A percentile compares a stretch with the other conserved stretches of the same genome.
Conservation (phyloP, 139 green algal genomes). For the Diplosphaera chodatii region DNA sequence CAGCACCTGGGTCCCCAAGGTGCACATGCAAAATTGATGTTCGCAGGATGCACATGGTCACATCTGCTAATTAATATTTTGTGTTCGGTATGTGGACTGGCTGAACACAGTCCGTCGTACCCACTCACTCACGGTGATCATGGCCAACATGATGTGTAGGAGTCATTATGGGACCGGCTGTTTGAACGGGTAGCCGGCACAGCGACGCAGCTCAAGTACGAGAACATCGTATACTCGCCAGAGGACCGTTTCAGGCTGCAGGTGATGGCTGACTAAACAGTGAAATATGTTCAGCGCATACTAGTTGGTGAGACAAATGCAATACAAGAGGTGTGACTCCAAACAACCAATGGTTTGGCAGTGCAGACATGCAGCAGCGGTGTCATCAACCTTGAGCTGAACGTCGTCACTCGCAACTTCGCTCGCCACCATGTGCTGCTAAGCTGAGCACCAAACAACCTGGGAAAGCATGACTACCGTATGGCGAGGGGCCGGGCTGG, state of each 20-base stretch:
- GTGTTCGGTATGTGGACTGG: no score
- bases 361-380: constrained; percentile 48
- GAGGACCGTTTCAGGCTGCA: constrained; percentile 67
- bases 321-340: no score
- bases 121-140: no score
- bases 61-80: constrained; percentile 14
- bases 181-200: constrained; percentile 57
- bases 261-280: no score
- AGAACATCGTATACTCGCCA: constrained; percentile 59
- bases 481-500: no score
- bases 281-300: no score
- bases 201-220: constrained; percentile 51
- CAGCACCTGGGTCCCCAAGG: constrained; percentile 66
- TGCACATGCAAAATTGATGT: constrained; percentile 3
- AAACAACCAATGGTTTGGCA: no score
- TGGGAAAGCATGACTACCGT: no score
- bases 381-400: constrained; percentile 52
- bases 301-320: no score
- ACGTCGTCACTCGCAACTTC: constrained; percentile 21
- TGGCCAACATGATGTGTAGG: neutral
- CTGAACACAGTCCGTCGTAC: no score
- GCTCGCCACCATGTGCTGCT: neutral
- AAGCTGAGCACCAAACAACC: constrained; percentile 3
- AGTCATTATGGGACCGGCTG: constrained; percentile 43
- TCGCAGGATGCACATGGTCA: neutral